Conservation (phyloP, 768 basidiomycete genomes). For the Sporobolomyces roseus region DNA sequence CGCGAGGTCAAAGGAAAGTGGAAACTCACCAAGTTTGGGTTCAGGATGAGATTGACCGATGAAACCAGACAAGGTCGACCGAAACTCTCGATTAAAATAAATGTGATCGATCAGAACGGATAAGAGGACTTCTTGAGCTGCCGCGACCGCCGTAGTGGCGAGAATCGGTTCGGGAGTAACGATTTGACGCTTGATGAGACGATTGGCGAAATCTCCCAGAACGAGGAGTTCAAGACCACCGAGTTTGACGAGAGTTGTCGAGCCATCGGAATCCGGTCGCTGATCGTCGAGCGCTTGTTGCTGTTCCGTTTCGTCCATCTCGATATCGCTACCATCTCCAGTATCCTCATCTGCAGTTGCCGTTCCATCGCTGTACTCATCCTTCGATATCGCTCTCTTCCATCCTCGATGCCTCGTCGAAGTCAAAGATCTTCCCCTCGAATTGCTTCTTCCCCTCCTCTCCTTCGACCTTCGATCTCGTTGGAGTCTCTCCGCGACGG, state of each 20-base stretch:
- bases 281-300: not conserved
- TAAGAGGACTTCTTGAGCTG: not conserved
- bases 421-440: not conserved
- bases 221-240: not conserved
- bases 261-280: not conserved
- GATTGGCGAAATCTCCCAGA: not conserved
- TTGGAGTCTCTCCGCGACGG: slow-evolving; percentile 7
- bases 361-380: not conserved
- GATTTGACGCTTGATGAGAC: not conserved
- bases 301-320: slow-evolving; percentile 13
- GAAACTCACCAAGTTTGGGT: not conserved
- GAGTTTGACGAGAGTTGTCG: not conserved
- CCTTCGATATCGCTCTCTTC: slow-evolving; percentile 4
- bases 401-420: not conserved
- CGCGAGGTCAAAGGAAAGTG: too few relatives aligned
- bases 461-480: not conserved
- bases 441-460: not conserved
- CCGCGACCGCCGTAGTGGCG: not conserved
- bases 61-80: too few relatives aligned
- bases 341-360: not conserved
- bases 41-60: too few relatives aligned
- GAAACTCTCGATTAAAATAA: not conserved
- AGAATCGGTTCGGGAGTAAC: not conserved
- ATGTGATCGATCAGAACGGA: not conserved
- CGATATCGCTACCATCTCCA: not conserved